Conservation (phyloP, 176 grass and related monocot species). For the Oryza brachyantha region DNA sequence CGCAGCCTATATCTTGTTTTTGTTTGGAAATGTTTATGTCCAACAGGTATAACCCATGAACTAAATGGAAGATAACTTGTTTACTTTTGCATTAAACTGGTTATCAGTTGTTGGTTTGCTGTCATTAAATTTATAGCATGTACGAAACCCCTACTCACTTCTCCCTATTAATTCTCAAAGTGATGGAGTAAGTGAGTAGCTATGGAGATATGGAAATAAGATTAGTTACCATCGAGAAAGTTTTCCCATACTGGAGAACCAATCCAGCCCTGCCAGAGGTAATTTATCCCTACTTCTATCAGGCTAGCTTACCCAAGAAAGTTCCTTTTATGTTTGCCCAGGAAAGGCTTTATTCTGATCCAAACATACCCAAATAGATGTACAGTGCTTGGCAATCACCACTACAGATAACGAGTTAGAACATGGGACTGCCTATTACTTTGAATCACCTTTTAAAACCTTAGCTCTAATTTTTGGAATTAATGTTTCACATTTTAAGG, state of each 20-base stretch:
- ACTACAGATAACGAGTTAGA: neutral
- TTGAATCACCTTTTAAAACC: neutral
- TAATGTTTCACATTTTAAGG: neutral
- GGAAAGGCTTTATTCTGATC: neutral
- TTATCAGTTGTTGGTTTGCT: neutral
- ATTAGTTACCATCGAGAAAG: neutral
- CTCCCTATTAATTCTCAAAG: neutral
- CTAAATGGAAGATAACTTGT: neutral
- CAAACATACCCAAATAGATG: neutral
- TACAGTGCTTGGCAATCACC: neutral
- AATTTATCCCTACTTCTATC: neutral
- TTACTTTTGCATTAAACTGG: neutral
- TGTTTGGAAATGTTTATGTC: neutral
- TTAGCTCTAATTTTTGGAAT: neutral
- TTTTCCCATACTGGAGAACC: neutral
- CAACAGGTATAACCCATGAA: neutral
- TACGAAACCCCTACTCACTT: neutral
- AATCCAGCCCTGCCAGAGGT: neutral
- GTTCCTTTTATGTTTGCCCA: neutral
- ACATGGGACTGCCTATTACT: conserved; percentile 1
- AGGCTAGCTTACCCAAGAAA: neutral
- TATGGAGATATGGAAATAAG: neutral
- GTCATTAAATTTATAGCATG: neutral
- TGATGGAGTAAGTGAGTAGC: neutral
- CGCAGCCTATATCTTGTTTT: neutral